These are phyloP conservation scores for Penicillium sp. DNA, from an alignment of 2,329 filamentous ascomycete genomes.

Conservation along the genomic window DNA sequence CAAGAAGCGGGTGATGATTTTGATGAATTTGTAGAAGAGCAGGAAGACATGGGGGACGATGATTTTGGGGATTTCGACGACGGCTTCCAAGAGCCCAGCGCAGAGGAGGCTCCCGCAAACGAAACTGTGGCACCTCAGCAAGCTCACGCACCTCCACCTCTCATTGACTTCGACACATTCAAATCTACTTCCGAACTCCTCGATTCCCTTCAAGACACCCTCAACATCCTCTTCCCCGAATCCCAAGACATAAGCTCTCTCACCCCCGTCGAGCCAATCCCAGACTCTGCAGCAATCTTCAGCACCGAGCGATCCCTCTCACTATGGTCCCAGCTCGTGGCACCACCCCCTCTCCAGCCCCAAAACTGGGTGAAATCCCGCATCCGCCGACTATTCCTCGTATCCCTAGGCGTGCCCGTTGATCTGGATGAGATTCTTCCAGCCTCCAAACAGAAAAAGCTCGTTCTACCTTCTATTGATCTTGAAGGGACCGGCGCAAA, in stretches of 20 bases:
- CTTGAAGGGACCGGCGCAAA: slow-evolving; percentile 55
- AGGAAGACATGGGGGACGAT: slow-evolving; percentile 51
- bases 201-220: slow-evolving; percentile 37
- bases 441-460: slow-evolving; percentile 96
- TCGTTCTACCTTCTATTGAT: slow-evolving; percentile 81
- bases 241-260: slow-evolving; percentile 39
- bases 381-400: slow-evolving; percentile 90
- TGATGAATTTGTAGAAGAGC: slow-evolving; percentile 55
- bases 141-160: slow-evolving; percentile 36
- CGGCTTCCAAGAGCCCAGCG: slow-evolving; percentile 58
- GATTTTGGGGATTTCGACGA: slow-evolving; percentile 67
- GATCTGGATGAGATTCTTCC: slow-evolving; percentile 97
- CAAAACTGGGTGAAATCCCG: slow-evolving; percentile 97
- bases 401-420: slow-evolving; percentile 92
- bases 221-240: slow-evolving; percentile 48
- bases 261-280: slow-evolving; percentile 41
- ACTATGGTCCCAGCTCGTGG: slow-evolving; percentile 93
- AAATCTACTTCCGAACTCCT: slow-evolving; percentile 43
- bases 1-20: slow-evolving; percentile 62
- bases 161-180: slow-evolving; percentile 57
- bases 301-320: slow-evolving; percentile 83
- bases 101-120: slow-evolving; percentile 27
- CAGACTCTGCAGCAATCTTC: slow-evolving; percentile 61
- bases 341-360: slow-evolving; percentile 88
- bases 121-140: slow-evolving; percentile 21